A percentile compares a stretch with the other conserved stretches of the same genome.
These are phyloP conservation scores for Suaeda aralocaspica DNA, from an alignment of 148 eudicot species.

Conservation along the genomic window DNA sequence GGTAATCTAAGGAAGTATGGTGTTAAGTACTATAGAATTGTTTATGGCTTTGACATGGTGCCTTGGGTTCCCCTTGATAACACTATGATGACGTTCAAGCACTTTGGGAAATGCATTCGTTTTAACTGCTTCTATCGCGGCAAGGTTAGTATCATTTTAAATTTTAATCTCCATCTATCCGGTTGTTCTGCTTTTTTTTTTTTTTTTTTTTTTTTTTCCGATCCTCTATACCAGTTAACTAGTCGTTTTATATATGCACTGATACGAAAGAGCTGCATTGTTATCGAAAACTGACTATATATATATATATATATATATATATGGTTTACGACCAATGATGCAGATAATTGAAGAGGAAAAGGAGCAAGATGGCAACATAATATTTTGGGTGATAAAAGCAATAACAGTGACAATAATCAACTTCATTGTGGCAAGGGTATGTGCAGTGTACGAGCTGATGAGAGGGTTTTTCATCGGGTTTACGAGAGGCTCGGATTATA, in stretches of 20 bases:
- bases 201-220: no score
- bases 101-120: constrained; percentile 64
- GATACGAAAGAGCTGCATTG: no score
- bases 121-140: constrained; percentile 56
- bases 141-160: constrained; percentile 53
- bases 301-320: no score
- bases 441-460: constrained; percentile 41
- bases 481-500: constrained; percentile 42
- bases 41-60: constrained; percentile 65
- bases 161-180: no score
- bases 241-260: no score
- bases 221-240: no score
- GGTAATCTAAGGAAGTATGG: constrained; percentile 23
- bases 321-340: no score
- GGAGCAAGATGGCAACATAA: constrained; percentile 20
- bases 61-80: constrained; percentile 57
- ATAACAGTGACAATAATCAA: not conserved
- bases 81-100: constrained; percentile 44
- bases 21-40: constrained; percentile 52
- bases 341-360: constrained; percentile 16
- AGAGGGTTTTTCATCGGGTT: constrained; percentile 46
- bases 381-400: constrained; percentile 7
- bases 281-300: no score
- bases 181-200: no score
- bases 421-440: not conserved